These are phyloP conservation scores for Kodamaea derodonti DNA, from an alignment of 1,139 yeast genomes.

Conservation along the genomic window DNA sequence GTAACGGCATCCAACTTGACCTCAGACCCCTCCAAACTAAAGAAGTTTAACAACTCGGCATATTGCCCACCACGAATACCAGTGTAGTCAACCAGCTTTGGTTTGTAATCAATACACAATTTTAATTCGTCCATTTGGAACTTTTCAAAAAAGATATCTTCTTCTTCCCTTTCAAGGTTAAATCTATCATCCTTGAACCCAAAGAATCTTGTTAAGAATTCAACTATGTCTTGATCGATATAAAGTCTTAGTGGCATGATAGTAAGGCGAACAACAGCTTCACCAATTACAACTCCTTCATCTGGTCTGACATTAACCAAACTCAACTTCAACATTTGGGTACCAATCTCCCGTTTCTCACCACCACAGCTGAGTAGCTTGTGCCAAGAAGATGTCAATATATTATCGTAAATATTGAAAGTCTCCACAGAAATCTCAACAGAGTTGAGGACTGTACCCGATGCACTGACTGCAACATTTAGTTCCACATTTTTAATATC, in stretches of 20 bases:
- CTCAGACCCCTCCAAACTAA: constrained; percentile 81
- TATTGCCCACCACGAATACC: constrained; percentile 85
- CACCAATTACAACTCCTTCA: constrained; percentile 62
- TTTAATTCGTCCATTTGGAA: constrained; percentile 60
- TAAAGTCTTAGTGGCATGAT: constrained; percentile 76
- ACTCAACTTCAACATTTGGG: constrained; percentile 55
- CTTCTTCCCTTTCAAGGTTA: constrained; percentile 50
- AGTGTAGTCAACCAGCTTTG: constrained; percentile 78
- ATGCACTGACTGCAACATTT: constrained; percentile 26
- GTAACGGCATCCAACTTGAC: constrained; percentile 59
- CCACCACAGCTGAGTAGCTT: constrained; percentile 72
- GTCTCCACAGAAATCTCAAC: constrained; percentile 45
- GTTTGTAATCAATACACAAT: constrained; percentile 83
- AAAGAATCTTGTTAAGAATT: constrained; percentile 73
- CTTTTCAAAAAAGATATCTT: constrained; percentile 64
- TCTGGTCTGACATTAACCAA: constrained; percentile 66
- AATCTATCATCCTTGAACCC: constrained; percentile 76
- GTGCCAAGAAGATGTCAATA: constrained; percentile 89
- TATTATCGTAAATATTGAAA: constrained; percentile 67
- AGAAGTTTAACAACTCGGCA: constrained; percentile 82
- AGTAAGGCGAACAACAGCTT: constrained; percentile 52
- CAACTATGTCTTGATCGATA: constrained; percentile 91
- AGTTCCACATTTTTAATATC: constrained; percentile 54
- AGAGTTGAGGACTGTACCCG: constrained; percentile 32
- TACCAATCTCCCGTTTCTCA: constrained; percentile 65